Evolutionary conservation across 2,329 filamentous ascomycete genomes (phyloP), one percentile per base, ranked within the genome.

Genomic region (Thielaviopsis populi): DNA sequence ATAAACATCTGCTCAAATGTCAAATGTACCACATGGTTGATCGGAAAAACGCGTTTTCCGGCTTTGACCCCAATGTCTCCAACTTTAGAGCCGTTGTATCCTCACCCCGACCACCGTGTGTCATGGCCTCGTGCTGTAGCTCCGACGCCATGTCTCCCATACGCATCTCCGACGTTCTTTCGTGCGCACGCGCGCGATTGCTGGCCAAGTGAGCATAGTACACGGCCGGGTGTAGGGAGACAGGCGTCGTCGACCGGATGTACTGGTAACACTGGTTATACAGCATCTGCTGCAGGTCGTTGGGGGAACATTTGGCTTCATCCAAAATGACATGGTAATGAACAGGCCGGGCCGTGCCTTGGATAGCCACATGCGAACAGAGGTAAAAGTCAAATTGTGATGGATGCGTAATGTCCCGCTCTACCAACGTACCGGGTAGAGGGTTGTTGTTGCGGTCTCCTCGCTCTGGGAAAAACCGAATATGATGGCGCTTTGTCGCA

Each of bases 231-330:
- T 85, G 88, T 0, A 94, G 75, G 0, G 91, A 96, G 0, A 99
- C 91, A 0, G 94, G 90, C 0, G 92, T 97, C 0, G 91, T 97
- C 0, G 91, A 94, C 17, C 94, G 84, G 63, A 87, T 86, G 71
- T 96, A 99, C 64, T 95, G 90, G 74, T 96, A 99, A 54, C 87
- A 95, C 67, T 96, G 91, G 68, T 96, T 87, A 70, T 97, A 97
- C 24, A 97, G 87, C 82, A 97, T 87, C 64, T 86, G 85, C 70
- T 96, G 88, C 0, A 99, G 78, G 1, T 86, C 80, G 50, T 88
- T 84, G 0, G 86, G 79, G 0, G 79, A 73, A 69, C 89, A 80
- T 1, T 80, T 77, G 62, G 86, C 83, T 72, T 97, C 91, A 71
- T 99, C 94, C 58, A 87, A 72, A 24, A 99, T 84, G 15, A 96